phyloP scores from a whole-genome alignment of 768 basidiomycete species.

The Pleurotus giganteus region DNA sequence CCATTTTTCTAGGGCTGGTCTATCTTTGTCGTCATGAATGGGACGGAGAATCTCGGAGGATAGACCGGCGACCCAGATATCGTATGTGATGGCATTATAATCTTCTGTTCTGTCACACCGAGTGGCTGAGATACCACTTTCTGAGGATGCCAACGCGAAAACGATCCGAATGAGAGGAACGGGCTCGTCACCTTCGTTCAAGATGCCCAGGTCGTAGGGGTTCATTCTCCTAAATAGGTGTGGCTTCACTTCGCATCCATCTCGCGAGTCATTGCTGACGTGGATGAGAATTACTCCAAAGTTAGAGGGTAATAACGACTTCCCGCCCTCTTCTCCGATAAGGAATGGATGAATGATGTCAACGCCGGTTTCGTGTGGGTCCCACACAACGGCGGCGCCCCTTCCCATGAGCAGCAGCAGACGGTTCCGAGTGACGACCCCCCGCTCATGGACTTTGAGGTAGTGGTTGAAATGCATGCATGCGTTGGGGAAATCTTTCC shows the following conservation, averaged over 20 bases:
- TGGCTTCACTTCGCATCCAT: slow-evolving; percentile 8
- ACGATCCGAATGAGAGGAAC: slow-evolving; percentile 21
- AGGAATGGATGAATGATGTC: slow-evolving; percentile 22
- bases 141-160: slow-evolving; percentile 18
- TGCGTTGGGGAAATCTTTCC: slow-evolving; percentile 16
- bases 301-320: slow-evolving; percentile 9
- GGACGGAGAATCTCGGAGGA: slow-evolving; percentile 11
- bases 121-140: background rate
- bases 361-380: slow-evolving; percentile 18
- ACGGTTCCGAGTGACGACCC: slow-evolving; percentile 17
- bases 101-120: background rate
- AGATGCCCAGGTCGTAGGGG: slow-evolving; percentile 18
- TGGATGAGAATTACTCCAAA: slow-evolving; percentile 24
- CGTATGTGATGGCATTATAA: slow-evolving; percentile 10
- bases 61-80: slow-evolving; percentile 19
- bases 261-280: slow-evolving; percentile 20
- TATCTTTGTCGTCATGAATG: too few relatives aligned
- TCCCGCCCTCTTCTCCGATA: slow-evolving; percentile 4
- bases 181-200: slow-evolving; percentile 11
- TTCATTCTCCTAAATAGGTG: slow-evolving; percentile 23
- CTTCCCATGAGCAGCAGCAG: slow-evolving; percentile 19
- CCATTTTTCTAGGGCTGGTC: too few relatives aligned
- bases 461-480: slow-evolving; percentile 30
- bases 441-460: slow-evolving; percentile 24
- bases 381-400: slow-evolving; percentile 26